Base-by-base conservation (phyloP, 1,284 basidiomycete genomes). In the Exobasidium cylindrosporum region DNA sequence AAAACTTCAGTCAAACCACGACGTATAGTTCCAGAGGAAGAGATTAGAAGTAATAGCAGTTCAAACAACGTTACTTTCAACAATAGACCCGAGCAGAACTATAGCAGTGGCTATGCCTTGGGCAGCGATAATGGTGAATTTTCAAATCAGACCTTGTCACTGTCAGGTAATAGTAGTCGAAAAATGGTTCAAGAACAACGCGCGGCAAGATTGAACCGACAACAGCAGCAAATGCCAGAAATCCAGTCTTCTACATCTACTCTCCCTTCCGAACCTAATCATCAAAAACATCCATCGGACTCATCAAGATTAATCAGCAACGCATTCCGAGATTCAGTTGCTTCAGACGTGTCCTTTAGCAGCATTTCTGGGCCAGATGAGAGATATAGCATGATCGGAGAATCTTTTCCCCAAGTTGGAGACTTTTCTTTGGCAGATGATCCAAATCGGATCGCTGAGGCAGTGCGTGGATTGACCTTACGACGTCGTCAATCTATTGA, bases 281-380 rank as follows among this genome's bases (percentile, higher is more conserved):
- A 2, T 24, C 4, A 4, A 4, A 28, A 21, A 24, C n/a, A 50
- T 13, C 21, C 5, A 50, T 24, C 28, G 30, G 23, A n/a, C n/a
- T n/a, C n/a, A n/a, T n/a, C 21, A 23, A 29, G 14, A n/a, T 29
- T 31, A 4, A 26, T 55, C 21, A 23, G 24, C 3, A 55, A 55
- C 32, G 72, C 71, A 32, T 73, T 74, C 46, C 65, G 71, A 45
- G 64, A 59, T 57, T 73, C 70, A 11, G 43, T 74, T 14, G 66
- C 68, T 3, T 73, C 69, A 6, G 68, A 73, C 58, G 65, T 67
- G 7, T 69, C 68, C 3, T 74, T 69, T 60, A 74, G 69, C 59
- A 72, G 66, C 7, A 73, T 73, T 62, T 67, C 70, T 3, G 65
- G 60, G 5, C 47, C 31, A 11, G 26, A 55, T 17, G 61, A 66